Evolutionary conservation across 2,329 filamentous ascomycete genomes (phyloP).

Genomic region (Claviceps humidiphila): DNA sequence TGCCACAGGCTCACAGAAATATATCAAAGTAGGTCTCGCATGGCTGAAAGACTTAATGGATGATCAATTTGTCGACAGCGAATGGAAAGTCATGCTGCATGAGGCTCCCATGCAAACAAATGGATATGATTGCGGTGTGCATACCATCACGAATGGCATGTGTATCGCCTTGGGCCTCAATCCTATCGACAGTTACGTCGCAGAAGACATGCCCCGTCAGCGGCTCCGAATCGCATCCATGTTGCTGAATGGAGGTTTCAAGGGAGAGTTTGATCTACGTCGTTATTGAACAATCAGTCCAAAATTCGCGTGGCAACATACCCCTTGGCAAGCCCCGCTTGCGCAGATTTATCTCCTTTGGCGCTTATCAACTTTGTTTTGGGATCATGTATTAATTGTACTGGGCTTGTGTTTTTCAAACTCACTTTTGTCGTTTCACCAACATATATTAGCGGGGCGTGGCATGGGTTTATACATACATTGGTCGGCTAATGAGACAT

Average conservation of each 20-base stretch:
- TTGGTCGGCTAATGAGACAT: not conserved
- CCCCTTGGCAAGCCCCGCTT: not conserved
- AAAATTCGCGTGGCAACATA: not conserved
- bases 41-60: conserved; percentile 47
- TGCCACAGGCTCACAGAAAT: conserved; percentile 22
- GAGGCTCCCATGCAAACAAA: conserved; percentile 48
- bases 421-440: no score
- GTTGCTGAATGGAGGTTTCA: conserved; percentile 54
- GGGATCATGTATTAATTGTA: not conserved
- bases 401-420: not conserved
- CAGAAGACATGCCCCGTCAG: conserved; percentile 44
- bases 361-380: not conserved
- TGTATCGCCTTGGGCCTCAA: conserved; percentile 43
- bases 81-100: conserved; percentile 46
- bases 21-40: conserved; percentile 29
- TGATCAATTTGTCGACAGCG: conserved; percentile 36
- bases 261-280: conserved; percentile 41
- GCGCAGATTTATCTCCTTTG: not conserved
- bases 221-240: conserved; percentile 50
- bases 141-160: conserved; percentile 60
- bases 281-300: conserved; percentile 16
- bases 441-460: conserved; percentile 1
- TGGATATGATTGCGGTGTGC: conserved; percentile 63
- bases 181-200: conserved; percentile 34
- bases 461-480: not conserved